phyloP scores from a whole-genome alignment of 768 basidiomycete species.

The Amanita rimosa region DNA sequence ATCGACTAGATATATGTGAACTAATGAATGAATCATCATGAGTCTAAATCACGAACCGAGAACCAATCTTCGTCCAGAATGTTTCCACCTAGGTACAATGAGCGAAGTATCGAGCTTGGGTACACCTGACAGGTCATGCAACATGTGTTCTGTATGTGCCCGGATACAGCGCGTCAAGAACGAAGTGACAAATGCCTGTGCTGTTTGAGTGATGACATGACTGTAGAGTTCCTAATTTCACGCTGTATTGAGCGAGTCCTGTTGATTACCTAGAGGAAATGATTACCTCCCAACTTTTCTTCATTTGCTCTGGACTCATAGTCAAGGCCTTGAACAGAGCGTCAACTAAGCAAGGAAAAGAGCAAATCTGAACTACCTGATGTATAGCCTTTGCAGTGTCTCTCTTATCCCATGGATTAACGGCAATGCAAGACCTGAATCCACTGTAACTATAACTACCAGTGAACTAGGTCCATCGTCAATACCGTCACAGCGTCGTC shows the following conservation, averaged over 20 bases:
- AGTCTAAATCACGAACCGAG: conserved; percentile 17
- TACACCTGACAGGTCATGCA: conserved; percentile 22
- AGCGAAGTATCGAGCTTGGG: conserved; percentile 25
- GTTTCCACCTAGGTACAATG: conserved; percentile 59
- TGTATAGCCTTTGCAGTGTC: conserved; percentile 78
- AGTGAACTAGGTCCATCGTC: conserved; percentile 44
- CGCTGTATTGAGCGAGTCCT: neutral
- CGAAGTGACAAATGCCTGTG: conserved; percentile 70
- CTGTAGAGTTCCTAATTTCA: conserved; percentile 54
- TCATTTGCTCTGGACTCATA: conserved; percentile 66
- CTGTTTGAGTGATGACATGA: conserved; percentile 80
- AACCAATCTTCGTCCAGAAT: conserved; percentile 53
- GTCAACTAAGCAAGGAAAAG: conserved; percentile 4
- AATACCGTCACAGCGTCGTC: neutral
- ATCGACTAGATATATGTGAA: conserved; percentile 30
- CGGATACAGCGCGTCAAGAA: conserved; percentile 72
- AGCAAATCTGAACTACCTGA: conserved; percentile 17
- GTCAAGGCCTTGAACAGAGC: conserved; percentile 42
- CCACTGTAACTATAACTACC: conserved; percentile 82
- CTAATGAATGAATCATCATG: neutral
- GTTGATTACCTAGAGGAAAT: neutral
- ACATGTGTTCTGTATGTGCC: conserved; percentile 57
- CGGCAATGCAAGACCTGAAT: conserved; percentile 75
- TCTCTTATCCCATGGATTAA: conserved; percentile 80
- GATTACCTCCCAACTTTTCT: conserved; percentile 64